Percentiles rank a stretch among this genome's conserved stretches.
These are phyloP conservation scores for Podospora pseudopauciseta DNA, from an alignment of 495 filamentous ascomycete genomes.

Conservation along the genomic window DNA sequence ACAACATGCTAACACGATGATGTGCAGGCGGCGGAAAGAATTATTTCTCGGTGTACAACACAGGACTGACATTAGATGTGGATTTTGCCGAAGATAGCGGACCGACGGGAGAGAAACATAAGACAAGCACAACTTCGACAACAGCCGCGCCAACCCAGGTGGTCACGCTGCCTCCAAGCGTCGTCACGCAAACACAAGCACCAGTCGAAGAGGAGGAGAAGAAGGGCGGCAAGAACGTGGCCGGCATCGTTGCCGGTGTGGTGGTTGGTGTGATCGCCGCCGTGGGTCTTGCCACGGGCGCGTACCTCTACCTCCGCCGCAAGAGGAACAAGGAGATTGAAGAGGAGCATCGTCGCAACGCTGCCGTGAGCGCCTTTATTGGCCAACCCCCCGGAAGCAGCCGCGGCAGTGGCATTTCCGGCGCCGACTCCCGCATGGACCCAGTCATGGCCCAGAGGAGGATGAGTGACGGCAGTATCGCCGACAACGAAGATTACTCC, in stretches of 20 bases:
- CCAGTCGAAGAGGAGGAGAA: constrained; percentile 30
- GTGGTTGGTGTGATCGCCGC: constrained; percentile 79
- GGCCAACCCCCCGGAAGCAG: constrained; percentile 56
- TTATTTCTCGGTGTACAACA: constrained; percentile 49
- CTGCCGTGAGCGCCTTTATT: constrained; percentile 64
- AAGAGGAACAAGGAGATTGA: constrained; percentile 70
- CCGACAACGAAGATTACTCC: constrained; percentile 96
- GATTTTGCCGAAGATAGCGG: constrained; percentile 9
- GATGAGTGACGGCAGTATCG: constrained; percentile 95
- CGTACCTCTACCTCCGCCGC: constrained; percentile 72
- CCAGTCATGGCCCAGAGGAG: constrained; percentile 81
- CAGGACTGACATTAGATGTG: constrained; percentile 37
- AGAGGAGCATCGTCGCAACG: constrained; percentile 73
- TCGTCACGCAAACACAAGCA: constrained; percentile 7
- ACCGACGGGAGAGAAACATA: background rate
- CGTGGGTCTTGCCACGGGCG: constrained; percentile 59
- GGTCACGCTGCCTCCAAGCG: background rate
- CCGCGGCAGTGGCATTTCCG: constrained; percentile 54
- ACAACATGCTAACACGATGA: constrained; percentile 28
- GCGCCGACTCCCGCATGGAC: constrained; percentile 81
- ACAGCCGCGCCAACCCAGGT: background rate
- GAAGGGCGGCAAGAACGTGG: constrained; percentile 45
- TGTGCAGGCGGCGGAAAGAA: constrained; percentile 50
- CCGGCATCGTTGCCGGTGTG: constrained; percentile 81
- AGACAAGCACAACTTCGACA: background rate